Percentiles rank a stretch among this genome's conserved stretches.
Conservation (phyloP, 1,284 basidiomycete genomes). For the Rhizoctonia solani region DNA sequence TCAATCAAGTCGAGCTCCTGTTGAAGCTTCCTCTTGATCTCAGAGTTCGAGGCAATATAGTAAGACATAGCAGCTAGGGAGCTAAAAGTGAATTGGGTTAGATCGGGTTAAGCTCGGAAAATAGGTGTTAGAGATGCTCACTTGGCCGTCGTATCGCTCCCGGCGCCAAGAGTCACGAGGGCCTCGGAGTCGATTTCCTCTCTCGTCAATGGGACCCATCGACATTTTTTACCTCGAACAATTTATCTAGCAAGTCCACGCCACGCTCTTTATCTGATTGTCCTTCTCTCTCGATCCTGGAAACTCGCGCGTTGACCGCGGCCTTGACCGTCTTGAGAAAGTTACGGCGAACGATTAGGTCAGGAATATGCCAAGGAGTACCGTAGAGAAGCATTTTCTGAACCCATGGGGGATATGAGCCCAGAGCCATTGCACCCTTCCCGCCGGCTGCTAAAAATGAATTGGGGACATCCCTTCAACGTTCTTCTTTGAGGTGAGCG, state of each 20-base stretch:
- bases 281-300: conserved; percentile 58
- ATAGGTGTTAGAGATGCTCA: background rate
- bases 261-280: background rate
- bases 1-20: background rate
- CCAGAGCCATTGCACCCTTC: background rate
- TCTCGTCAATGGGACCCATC: background rate
- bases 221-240: background rate
- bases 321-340: background rate
- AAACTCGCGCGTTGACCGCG: conserved; percentile 43
- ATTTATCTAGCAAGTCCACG: background rate
- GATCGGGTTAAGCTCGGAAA: too few relatives aligned
- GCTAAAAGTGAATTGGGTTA: background rate
- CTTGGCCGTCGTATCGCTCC: background rate
- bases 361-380: background rate
- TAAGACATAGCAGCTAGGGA: background rate
- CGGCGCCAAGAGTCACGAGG: background rate
- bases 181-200: background rate
- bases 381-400: background rate
- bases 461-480: background rate
- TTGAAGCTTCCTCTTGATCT: background rate
- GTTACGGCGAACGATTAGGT: background rate
- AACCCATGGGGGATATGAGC: background rate
- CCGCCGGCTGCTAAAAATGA: background rate
- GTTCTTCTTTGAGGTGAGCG: background rate
- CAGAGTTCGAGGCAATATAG: background rate